These are phyloP conservation scores for Oemleria cerasiformis DNA, from an alignment of 306 rosid genomes.

Conservation along the genomic window DNA sequence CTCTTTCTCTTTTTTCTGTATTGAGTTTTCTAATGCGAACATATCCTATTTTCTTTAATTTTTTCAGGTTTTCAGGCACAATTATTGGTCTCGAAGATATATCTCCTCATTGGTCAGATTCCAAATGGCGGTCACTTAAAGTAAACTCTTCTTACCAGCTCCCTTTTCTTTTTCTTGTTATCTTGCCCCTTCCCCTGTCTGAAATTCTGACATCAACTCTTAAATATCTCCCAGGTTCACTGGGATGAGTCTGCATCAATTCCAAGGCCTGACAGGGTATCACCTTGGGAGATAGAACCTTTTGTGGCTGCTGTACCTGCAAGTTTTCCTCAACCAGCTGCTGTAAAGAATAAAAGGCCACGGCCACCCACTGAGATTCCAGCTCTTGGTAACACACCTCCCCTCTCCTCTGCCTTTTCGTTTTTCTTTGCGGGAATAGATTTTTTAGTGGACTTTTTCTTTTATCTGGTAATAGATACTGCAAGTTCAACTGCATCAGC, in stretches of 20 bases:
- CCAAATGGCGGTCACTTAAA: conserved; percentile 83
- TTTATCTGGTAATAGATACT: conserved; percentile 31
- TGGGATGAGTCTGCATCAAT: conserved; percentile 91
- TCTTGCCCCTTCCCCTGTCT: background rate
- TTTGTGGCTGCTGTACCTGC: conserved; percentile 49
- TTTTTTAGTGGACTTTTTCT: background rate
- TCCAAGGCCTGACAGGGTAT: conserved; percentile 84
- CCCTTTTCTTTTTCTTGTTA: background rate
- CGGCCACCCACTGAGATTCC: conserved; percentile 61
- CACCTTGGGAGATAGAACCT: conserved; percentile 94
- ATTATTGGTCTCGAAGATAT: conserved; percentile 75
- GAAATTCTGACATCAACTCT: conserved; percentile 8
- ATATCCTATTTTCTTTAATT: conserved; percentile 12
- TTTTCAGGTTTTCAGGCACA: conserved; percentile 84
- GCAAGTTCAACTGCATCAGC: conserved; percentile 51
- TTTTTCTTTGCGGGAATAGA: background rate
- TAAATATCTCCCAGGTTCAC: conserved; percentile 61
- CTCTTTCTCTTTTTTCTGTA: background rate
- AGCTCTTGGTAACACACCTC: conserved; percentile 45
- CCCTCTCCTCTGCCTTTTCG: conserved; percentile 6
- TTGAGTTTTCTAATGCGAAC: conserved; percentile 18
- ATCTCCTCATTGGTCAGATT: conserved; percentile 69
- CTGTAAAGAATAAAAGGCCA: conserved; percentile 67
- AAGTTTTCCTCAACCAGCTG: conserved; percentile 45
- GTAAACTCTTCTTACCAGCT: conserved; percentile 36